Conservation (phyloP, 441 rosid species). For the Gossypium aridum region DNA sequence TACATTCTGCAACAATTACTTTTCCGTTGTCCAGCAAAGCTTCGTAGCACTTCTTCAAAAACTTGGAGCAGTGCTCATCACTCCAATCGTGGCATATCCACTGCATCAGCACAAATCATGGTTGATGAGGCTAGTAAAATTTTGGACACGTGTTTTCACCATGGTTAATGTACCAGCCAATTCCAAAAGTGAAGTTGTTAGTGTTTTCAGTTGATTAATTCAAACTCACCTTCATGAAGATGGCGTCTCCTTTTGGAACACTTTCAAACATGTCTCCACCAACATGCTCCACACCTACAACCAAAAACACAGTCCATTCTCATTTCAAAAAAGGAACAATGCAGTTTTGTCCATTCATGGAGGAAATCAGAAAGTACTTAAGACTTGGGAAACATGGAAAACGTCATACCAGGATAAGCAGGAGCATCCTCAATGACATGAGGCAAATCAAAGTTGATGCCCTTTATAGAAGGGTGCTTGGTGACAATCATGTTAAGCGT, state of each 20-base stretch:
- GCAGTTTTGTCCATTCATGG: neutral
- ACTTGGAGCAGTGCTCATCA: slow-evolving; percentile 59
- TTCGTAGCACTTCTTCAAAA: slow-evolving; percentile 64
- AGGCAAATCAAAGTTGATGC: slow-evolving; percentile 77
- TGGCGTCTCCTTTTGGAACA: slow-evolving; percentile 67
- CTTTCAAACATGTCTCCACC: slow-evolving; percentile 82
- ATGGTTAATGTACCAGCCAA: neutral
- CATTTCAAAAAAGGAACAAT: neutral
- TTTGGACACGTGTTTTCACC: neutral
- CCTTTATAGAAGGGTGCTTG: slow-evolving; percentile 55
- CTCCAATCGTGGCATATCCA: slow-evolving; percentile 96
- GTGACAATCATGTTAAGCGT: slow-evolving; percentile 59
- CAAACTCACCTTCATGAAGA: slow-evolving; percentile 74
- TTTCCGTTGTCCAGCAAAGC: slow-evolving; percentile 65
- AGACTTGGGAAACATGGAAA: neutral
- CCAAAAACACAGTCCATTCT: neutral
- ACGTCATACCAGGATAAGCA: slow-evolving; percentile 36
- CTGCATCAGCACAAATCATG: slow-evolving; percentile 24
- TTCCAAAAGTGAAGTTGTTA: too few relatives aligned
- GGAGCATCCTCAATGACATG: slow-evolving; percentile 68
- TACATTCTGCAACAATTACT: slow-evolving; percentile 61
- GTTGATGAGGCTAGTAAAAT: neutral
- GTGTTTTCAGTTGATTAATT: neutral
- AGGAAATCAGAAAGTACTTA: neutral
- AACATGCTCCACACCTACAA: slow-evolving; percentile 56